Conservation (phyloP, 345 rosid genomes). For the Hibiscus syriacus region DNA sequence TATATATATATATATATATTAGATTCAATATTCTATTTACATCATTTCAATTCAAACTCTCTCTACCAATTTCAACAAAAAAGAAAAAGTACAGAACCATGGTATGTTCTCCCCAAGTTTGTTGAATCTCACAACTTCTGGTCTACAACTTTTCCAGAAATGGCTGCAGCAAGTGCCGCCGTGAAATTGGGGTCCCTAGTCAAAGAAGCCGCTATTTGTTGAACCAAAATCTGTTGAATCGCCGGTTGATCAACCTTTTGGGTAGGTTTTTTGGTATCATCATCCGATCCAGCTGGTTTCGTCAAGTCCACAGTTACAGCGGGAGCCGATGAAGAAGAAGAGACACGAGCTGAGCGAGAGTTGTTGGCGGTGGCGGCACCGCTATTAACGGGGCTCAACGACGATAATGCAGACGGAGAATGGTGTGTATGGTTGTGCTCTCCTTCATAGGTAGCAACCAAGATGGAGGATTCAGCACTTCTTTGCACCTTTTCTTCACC, state of each 20-base stretch:
- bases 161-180: constrained; percentile 67
- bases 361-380: too few species aligned
- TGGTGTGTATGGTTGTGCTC: constrained; percentile 57
- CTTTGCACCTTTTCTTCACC: constrained; percentile 93
- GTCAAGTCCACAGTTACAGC: constrained; percentile 27
- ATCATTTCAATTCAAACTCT: background rate
- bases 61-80: background rate
- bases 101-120: background rate
- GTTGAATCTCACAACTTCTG: constrained; percentile 21
- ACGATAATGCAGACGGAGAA: constrained; percentile 26
- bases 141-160: constrained; percentile 57
- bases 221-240: constrained; percentile 46
- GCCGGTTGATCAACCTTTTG: constrained; percentile 26
- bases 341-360: constrained; percentile 4
- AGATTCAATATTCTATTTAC: constrained; percentile 6
- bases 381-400: constrained; percentile 17
- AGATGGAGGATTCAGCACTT: constrained; percentile 62
- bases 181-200: constrained; percentile 72
- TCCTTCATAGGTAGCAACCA: constrained; percentile 87
- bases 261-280: constrained; percentile 6
- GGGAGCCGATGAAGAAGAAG: constrained; percentile 12
- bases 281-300: constrained; percentile 5
- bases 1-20: too few species aligned
- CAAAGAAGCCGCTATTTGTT: constrained; percentile 75
- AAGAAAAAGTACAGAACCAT: background rate